Conservation (phyloP, 2,329 filamentous ascomycete species). For the Alternaria arbusti region DNA sequence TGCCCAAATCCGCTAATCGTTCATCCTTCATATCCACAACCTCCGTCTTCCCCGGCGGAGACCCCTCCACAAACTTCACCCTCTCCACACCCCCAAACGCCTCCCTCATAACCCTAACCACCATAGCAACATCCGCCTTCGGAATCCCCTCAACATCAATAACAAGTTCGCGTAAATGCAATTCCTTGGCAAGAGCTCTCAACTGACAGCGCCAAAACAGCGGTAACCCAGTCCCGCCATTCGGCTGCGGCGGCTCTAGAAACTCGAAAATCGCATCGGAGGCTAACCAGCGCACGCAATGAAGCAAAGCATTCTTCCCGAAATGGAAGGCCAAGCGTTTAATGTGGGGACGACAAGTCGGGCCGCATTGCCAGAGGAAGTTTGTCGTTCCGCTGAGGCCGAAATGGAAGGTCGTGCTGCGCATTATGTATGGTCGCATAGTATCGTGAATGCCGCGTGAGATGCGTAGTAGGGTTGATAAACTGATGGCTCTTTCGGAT, state of each 20-base stretch:
- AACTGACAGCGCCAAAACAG: slow-evolving; percentile 44
- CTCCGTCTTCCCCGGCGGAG: background rate
- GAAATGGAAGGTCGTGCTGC: slow-evolving; percentile 33
- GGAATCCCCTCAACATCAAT: slow-evolving; percentile 31
- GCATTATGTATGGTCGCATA: slow-evolving; percentile 31
- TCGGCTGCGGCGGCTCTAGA: slow-evolving; percentile 30
- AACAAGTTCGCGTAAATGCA: slow-evolving; percentile 30
- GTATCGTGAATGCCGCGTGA: slow-evolving; percentile 24
- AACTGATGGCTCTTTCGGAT: slow-evolving; percentile 14
- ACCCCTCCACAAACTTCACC: slow-evolving; percentile 20
- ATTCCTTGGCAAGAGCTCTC: slow-evolving; percentile 31
- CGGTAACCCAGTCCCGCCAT: slow-evolving; percentile 26
- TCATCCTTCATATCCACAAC: slow-evolving; percentile 1
- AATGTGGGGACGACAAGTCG: slow-evolving; percentile 27
- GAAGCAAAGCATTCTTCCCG: slow-evolving; percentile 25
- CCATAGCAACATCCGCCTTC: slow-evolving; percentile 26
- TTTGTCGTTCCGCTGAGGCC: slow-evolving; percentile 12
- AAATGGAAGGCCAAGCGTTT: slow-evolving; percentile 31
- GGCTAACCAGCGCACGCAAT: slow-evolving; percentile 41
- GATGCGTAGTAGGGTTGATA: slow-evolving; percentile 27
- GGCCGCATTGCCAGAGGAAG: slow-evolving; percentile 22
- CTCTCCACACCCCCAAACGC: slow-evolving; percentile 26
- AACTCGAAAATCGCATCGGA: slow-evolving; percentile 36
- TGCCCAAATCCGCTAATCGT: slow-evolving; percentile 3
- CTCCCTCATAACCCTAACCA: slow-evolving; percentile 24